A percentile compares a stretch with the other conserved stretches of the same genome.
These are phyloP conservation scores for Rhypophila decipiens DNA, from an alignment of 495 filamentous ascomycete genomes.

Conservation along the genomic window DNA sequence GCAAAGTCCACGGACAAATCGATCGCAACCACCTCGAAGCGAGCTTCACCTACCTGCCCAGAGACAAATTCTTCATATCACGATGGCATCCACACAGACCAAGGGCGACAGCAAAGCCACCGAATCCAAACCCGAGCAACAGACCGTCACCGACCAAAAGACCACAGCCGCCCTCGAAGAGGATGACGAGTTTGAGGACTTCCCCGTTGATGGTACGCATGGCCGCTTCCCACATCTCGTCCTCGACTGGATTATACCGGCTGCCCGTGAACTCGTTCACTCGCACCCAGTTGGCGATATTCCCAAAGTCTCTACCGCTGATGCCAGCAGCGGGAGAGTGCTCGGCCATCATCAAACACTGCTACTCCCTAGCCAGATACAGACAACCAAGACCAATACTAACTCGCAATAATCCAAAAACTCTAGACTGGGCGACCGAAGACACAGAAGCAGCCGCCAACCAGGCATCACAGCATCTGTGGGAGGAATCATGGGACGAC, in stretches of 20 bases:
- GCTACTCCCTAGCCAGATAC: slow-evolving; percentile 1
- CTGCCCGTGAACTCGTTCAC: too few relatives aligned
- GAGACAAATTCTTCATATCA: neutral
- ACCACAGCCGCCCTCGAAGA: slow-evolving; percentile 69
- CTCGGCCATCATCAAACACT: too few relatives aligned
- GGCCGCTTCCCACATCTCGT: neutral
- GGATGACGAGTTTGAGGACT: slow-evolving; percentile 99
- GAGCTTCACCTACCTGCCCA: neutral
- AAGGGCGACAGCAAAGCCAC: slow-evolving; percentile 41
- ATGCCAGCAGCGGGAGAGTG: too few relatives aligned
- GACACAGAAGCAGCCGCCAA: slow-evolving; percentile 69
- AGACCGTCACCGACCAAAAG: slow-evolving; percentile 21
- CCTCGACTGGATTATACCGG: too few relatives aligned
- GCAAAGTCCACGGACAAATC: neutral
- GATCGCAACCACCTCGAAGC: neutral
- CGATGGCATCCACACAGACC: slow-evolving; percentile 27
- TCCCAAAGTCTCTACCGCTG: too few relatives aligned
- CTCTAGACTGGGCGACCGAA: slow-evolving; percentile 77
- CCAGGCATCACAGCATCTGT: slow-evolving; percentile 66
- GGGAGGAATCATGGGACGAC: slow-evolving; percentile 99
- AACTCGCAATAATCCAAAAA: too few relatives aligned
- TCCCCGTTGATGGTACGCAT: slow-evolving; percentile 82
- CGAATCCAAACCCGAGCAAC: slow-evolving; percentile 23
- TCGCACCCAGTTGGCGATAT: too few relatives aligned
- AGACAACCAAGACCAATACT: too few relatives aligned